These are phyloP conservation scores for Triangularia setosa DNA, from an alignment of 2,329 filamentous ascomycete species.

Conservation along the genomic window DNA sequence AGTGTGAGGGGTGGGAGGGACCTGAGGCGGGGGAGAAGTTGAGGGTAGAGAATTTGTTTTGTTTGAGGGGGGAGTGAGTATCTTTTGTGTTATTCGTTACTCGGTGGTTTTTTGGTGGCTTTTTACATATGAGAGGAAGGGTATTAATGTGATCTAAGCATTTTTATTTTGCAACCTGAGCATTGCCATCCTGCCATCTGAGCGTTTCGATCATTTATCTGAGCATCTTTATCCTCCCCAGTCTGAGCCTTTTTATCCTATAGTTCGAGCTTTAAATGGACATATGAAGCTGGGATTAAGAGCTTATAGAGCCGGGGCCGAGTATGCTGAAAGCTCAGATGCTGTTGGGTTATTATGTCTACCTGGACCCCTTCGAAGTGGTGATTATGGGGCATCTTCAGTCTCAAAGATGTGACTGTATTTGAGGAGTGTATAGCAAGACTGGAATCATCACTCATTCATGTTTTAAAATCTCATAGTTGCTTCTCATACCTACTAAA, in stretches of 20 bases:
- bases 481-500: not conserved
- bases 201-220: not conserved
- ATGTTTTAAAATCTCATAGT: no score
- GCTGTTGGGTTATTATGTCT: no score
- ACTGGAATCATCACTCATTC: not conserved
- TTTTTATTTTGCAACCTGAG: not conserved
- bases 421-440: no score
- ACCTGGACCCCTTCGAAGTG: no score
- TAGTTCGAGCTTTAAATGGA: no score
- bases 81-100: not conserved
- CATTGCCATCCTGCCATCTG: not conserved
- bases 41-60: slow-evolving; percentile 18
- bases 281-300: no score
- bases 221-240: not conserved
- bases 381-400: no score
- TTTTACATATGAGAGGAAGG: not conserved
- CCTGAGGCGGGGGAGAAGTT: slow-evolving; percentile 23
- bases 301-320: no score
- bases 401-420: no score
- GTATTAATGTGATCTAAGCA: not conserved
- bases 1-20: slow-evolving; percentile 44
- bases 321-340: no score
- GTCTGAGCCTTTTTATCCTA: no score
- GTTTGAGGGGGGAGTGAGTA: slow-evolving; percentile 10
- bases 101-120: not conserved